Evolutionary conservation across 164 flowering plant genomes (phyloP).

Genomic region (Tetracentron sinense): DNA sequence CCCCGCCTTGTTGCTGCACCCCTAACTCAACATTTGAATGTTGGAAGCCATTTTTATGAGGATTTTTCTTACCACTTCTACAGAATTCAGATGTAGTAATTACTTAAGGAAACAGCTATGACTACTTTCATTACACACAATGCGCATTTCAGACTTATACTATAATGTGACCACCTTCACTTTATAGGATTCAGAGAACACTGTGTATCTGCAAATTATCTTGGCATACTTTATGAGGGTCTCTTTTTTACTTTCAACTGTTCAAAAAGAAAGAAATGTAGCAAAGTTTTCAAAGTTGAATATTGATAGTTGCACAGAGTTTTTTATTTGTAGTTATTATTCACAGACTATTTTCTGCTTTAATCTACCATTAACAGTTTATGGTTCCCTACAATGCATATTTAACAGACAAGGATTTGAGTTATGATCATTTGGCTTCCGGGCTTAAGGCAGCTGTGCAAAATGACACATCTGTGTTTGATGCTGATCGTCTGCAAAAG

Average conservation of each 20-base stretch:
- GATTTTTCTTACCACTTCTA: too few species aligned
- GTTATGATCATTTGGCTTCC: slow-evolving; percentile 68
- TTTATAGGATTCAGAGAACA: too few species aligned
- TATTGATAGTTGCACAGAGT: too few species aligned
- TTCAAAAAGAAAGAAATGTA: background rate
- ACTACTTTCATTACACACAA: background rate
- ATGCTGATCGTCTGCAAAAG: slow-evolving; percentile 83
- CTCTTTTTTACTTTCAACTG: background rate
- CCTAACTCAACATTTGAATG: too few species aligned
- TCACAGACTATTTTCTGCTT: background rate
- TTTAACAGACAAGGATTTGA: slow-evolving; percentile 66
- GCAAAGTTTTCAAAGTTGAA: too few species aligned
- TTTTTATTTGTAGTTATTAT: background rate
- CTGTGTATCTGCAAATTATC: background rate
- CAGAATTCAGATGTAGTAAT: background rate
- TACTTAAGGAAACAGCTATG: background rate
- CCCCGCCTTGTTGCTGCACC: too few species aligned
- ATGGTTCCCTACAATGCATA: background rate
- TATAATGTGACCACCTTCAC: background rate
- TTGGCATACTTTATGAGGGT: background rate
- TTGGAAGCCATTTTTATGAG: too few species aligned
- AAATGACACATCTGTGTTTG: slow-evolving; percentile 75
- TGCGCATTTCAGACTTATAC: background rate
- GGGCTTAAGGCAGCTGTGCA: slow-evolving; percentile 67
- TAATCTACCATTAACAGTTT: background rate